A percentile compares a stretch with the other conserved stretches of the same genome.
phyloP scores from a whole-genome alignment of 2,329 filamentous ascomycete species.

The Calonectria crousiana region DNA sequence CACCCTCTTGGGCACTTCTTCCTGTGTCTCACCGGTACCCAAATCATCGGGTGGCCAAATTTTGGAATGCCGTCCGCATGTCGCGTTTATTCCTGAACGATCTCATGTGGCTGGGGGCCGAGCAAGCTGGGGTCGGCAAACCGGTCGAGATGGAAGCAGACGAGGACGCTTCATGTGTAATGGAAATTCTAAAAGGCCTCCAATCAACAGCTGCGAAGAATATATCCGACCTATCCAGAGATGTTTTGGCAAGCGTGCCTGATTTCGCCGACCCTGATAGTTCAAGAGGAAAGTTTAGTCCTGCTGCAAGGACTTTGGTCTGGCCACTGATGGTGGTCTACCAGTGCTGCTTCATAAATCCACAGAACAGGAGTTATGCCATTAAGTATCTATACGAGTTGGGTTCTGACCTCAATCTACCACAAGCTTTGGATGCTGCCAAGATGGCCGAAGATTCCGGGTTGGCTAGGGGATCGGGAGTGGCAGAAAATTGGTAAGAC shows the following conservation, averaged over 20 bases:
- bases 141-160: background rate
- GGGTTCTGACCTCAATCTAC: background rate
- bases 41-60: slow-evolving; percentile 32
- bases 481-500: background rate
- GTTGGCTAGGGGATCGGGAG: background rate
- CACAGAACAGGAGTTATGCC: background rate
- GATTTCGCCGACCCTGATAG: background rate
- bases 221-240: background rate
- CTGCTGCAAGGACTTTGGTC: background rate
- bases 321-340: background rate
- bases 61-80: slow-evolving; percentile 44
- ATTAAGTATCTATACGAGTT: background rate
- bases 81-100: slow-evolving; percentile 41
- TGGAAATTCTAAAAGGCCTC: background rate
- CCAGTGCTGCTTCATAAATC: background rate
- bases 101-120: background rate
- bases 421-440: background rate
- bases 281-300: background rate
- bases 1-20: slow-evolving; percentile 28
- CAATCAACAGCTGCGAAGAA: background rate
- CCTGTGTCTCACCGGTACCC: slow-evolving; percentile 35
- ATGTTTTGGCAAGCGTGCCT: background rate
- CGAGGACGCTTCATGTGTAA: background rate
- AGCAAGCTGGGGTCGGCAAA: background rate
- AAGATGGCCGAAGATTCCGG: background rate